Evolutionary conservation across 2,329 filamentous ascomycete genomes (phyloP).

Genomic region (Fusarium albidum): DNA sequence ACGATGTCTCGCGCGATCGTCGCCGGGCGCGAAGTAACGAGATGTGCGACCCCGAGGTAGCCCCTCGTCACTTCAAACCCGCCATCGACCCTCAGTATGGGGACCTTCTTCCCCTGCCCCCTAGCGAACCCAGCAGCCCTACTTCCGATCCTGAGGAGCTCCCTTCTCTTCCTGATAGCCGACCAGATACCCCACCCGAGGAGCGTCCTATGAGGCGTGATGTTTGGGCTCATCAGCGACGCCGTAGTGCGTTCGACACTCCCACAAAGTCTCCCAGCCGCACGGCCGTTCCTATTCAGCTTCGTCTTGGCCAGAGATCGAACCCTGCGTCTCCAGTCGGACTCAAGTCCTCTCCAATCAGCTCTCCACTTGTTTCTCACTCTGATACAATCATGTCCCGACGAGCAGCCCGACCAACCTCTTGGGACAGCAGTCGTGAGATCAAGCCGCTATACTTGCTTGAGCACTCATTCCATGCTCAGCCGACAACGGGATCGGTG

Average conservation of each 20-base stretch:
- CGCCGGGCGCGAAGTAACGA: constrained; percentile 43
- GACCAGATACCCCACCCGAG: constrained; percentile 64
- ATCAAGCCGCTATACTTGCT: constrained; percentile 85
- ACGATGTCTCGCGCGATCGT: constrained; percentile 37
- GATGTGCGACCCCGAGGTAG: constrained; percentile 65
- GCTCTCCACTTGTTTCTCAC: constrained; percentile 44
- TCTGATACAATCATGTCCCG: constrained; percentile 47
- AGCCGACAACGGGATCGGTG: constrained; percentile 45
- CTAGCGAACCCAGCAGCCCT: constrained; percentile 64
- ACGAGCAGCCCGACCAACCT: constrained; percentile 60
- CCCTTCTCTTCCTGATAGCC: constrained; percentile 66
- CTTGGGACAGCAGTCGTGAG: constrained; percentile 72
- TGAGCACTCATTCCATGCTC: constrained; percentile 63
- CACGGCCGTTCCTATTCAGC: constrained; percentile 65
- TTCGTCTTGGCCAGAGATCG: constrained; percentile 59
- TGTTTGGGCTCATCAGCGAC: constrained; percentile 54
- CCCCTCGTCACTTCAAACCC: constrained; percentile 65
- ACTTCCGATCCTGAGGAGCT: constrained; percentile 49
- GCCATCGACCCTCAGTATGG: constrained; percentile 73
- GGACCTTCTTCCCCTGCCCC: constrained; percentile 70
- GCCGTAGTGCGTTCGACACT: constrained; percentile 57
- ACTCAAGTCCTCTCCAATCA: constrained; percentile 50
- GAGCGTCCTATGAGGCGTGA: constrained; percentile 53
- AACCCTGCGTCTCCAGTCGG: constrained; percentile 53
- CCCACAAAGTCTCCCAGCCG: constrained; percentile 61